Base-by-base conservation (phyloP, 768 basidiomycete genomes). In the Boletus sp. region DNA sequence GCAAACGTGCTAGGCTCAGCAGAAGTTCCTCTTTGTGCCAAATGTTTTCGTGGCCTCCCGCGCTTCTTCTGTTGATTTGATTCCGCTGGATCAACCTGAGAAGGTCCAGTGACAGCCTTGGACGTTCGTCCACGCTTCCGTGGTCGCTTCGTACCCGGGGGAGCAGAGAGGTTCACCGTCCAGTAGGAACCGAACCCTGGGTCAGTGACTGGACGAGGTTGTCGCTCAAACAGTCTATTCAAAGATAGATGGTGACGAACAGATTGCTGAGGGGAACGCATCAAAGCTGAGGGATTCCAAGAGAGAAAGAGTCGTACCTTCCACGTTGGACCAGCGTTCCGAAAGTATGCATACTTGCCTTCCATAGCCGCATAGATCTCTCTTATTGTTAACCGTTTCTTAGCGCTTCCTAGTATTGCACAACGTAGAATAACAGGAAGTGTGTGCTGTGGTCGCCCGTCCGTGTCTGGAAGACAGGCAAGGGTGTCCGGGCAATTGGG, bases 291-390 rank as follows among this genome's bases (percentile, higher is more conserved):
- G 11, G 6, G 21, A 11, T 23, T 17, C 23, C 19, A 33, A 54
- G 43, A 14, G 38, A 14, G n/a, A 8, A 41, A 42, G 9, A 29
- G 30, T 48, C 72, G 53, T 64, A 89, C 90, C 82, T 92, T 92
- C 90, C 90, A 92, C 13, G 89, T 90, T 29, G 84, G 80, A 33
- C 90, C 90, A 37, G 90, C 87, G 15, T 83, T 85, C 69, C 79
- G 83, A 71, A 90, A 92, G 63, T 88, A 92, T 10, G 82, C 79
- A 64, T 91, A 92, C 70, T 92, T 92, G 32, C 79, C 79, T 74
- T 92, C 90, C 87, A 92, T 92, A 17, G 87, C 85, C 10, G 86
- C 87, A 62, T 92, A 92, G 54, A 92, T 91, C 64, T 91, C 89
- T 45, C 89, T 79, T 62, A 92, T 90, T 13, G 90, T 92, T 29